Base-by-base conservation (phyloP, 2,329 filamentous ascomycete genomes). In the Trichoderma simmonsii region DNA sequence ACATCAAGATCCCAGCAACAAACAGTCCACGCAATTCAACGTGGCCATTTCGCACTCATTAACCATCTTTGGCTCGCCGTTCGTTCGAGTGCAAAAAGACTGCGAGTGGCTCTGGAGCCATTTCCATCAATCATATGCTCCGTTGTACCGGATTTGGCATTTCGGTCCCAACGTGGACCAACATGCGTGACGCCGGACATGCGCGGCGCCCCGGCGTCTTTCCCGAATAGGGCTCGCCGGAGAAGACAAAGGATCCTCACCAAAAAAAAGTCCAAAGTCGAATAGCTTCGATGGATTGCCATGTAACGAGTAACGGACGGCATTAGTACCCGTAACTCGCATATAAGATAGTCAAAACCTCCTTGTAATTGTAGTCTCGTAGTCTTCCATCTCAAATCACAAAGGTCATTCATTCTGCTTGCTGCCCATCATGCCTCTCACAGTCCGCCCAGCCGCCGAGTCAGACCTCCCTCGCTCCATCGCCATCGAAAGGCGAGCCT, bases 401-500 rank as follows among this genome's bases (percentile, higher is more conserved):
- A 32, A 43, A 43, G n/a, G 18, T 34, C 24, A 15, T 48, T 51
- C 30, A 28, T 28, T 28, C 28, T 34, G 2, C 7, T 4, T 21
- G 32, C 12, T 12, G 15, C 24, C 64, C 64, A 39, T 30, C 18
- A 85, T 85, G 83, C 78, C 80, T 57, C 81, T 85, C 30, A 73
- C 80, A 75, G 74, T 83, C 15, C 75, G 79, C 9, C 75, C 76
- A 26, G 81, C 82, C 21, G 79, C 74, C 6, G 79, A 78, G 56
- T 77, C 77, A 48, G 83, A 85, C 75, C 80, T 80, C 24, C 68
- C 71, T 32, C 81, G 81, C 32, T 76, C 79, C 39, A 78, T 78
- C 21, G 76, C 79, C 62, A 82, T 85, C 57, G 83, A 85, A 75
- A 73, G 62, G 18, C 75, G 73, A 4, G 83, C 83, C 21, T 84